phyloP scores from a whole-genome alignment of 352 stramenopile genomes.

The Pythium dissimile region DNA sequence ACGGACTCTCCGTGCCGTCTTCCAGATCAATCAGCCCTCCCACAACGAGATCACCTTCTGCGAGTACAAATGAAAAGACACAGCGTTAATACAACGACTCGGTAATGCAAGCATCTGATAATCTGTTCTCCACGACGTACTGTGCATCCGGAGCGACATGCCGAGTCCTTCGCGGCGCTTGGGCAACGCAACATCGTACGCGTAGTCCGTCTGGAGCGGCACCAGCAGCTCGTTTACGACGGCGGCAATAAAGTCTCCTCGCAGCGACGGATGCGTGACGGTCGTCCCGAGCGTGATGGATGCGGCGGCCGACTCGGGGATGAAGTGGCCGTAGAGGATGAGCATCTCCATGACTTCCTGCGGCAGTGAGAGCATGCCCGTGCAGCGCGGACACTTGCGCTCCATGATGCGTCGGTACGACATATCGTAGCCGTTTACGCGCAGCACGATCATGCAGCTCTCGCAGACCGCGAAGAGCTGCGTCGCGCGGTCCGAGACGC shows the following conservation, averaged over 20 bases:
- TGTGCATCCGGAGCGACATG: slow-evolving; percentile 86
- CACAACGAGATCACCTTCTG: slow-evolving; percentile 76
- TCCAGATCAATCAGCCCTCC: slow-evolving; percentile 83
- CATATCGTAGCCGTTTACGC: slow-evolving; percentile 71
- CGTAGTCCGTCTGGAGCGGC: slow-evolving; percentile 75
- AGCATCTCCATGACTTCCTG: slow-evolving; percentile 87
- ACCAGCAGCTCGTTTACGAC: slow-evolving; percentile 84
- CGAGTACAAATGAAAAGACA: background rate
- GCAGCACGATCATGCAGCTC: slow-evolving; percentile 66
- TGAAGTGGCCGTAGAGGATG: slow-evolving; percentile 83
- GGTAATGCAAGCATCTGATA: background rate
- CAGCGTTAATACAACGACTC: slow-evolving; percentile 5
- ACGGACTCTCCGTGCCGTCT: slow-evolving; percentile 75
- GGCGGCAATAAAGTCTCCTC: slow-evolving; percentile 72
- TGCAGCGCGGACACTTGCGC: slow-evolving; percentile 68
- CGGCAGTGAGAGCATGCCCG: slow-evolving; percentile 51
- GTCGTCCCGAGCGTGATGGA: slow-evolving; percentile 65
- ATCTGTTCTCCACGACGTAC: slow-evolving; percentile 33
- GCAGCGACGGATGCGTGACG: slow-evolving; percentile 68
- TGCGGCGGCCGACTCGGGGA: slow-evolving; percentile 60
- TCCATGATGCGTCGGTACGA: slow-evolving; percentile 79
- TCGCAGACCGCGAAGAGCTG: slow-evolving; percentile 71
- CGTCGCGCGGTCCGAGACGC: slow-evolving; percentile 40
- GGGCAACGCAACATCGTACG: slow-evolving; percentile 78
- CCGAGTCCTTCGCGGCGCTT: slow-evolving; percentile 75